Percentiles rank a stretch among this genome's conserved stretches.
Conservation (phyloP, 139 green algal genomes). For the Coelastrella sp. region DNA sequence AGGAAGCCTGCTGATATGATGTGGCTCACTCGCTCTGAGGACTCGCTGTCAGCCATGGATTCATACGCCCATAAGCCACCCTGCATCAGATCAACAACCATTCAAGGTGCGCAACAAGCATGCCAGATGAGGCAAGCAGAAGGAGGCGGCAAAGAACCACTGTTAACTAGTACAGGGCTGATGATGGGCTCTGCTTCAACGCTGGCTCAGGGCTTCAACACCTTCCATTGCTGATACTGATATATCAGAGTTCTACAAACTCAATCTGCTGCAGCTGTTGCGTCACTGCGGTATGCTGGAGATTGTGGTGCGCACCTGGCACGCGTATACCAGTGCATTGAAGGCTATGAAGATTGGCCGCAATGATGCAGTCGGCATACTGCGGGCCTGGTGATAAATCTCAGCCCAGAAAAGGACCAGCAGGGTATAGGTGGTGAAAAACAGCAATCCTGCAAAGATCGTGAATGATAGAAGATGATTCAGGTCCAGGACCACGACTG, state of each 20-base stretch:
- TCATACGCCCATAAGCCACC: conserved; percentile 56
- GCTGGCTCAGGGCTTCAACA: no score
- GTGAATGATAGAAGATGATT: no score
- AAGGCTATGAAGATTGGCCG: conserved; percentile 87
- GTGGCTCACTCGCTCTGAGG: conserved; percentile 48
- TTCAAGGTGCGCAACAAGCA: background rate
- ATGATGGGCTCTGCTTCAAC: no score
- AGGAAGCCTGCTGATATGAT: conserved; percentile 77
- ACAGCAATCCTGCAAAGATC: conserved; percentile 86
- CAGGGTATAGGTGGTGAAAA: conserved; percentile 98
- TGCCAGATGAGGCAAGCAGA: no score
- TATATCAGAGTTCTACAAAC: background rate
- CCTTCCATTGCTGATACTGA: no score
- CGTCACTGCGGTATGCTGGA: background rate
- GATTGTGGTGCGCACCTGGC: conserved; percentile 64
- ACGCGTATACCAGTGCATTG: conserved; percentile 89
- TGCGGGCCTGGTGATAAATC: conserved; percentile 97
- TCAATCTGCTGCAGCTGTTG: background rate
- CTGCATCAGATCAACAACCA: conserved; percentile 27
- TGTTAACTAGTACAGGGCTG: no score
- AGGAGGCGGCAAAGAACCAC: no score
- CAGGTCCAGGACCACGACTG: no score
- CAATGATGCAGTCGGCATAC: conserved; percentile 81
- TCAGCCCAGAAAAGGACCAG: conserved; percentile 99
- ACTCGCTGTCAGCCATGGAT: conserved; percentile 37